These are phyloP conservation scores for Triangularia verruculosa DNA, from an alignment of 2,329 filamentous ascomycete species.

Conservation along the genomic window DNA sequence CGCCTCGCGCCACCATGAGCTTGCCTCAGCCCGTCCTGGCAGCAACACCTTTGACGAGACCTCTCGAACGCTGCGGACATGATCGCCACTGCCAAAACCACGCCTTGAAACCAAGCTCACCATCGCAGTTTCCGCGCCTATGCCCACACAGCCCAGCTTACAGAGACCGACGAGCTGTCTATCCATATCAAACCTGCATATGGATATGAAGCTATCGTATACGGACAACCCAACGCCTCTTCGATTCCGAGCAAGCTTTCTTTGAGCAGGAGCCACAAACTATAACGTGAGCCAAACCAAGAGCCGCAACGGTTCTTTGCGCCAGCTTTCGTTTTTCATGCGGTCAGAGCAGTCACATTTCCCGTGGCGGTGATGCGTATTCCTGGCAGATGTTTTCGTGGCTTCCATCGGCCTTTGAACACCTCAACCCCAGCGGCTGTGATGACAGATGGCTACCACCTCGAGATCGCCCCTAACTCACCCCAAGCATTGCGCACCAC, in stretches of 20 bases:
- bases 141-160: neutral
- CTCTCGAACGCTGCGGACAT: conserved; percentile 1
- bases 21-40: neutral
- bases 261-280: neutral
- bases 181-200: no score
- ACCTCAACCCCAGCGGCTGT: neutral
- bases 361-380: neutral
- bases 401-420: neutral
- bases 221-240: neutral
- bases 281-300: neutral
- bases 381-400: neutral
- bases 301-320: neutral
- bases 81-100: conserved; percentile 16
- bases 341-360: neutral
- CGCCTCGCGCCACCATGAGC: neutral
- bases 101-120: neutral
- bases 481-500: neutral
- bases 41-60: neutral
- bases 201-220: neutral
- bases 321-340: neutral
- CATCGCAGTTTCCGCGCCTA: neutral
- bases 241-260: neutral
- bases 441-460: neutral
- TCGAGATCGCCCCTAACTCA: neutral
- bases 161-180: neutral